phyloP scores from a whole-genome alignment of 345 rosid genomes.

The Diplotaxis tenuifolia region DNA sequence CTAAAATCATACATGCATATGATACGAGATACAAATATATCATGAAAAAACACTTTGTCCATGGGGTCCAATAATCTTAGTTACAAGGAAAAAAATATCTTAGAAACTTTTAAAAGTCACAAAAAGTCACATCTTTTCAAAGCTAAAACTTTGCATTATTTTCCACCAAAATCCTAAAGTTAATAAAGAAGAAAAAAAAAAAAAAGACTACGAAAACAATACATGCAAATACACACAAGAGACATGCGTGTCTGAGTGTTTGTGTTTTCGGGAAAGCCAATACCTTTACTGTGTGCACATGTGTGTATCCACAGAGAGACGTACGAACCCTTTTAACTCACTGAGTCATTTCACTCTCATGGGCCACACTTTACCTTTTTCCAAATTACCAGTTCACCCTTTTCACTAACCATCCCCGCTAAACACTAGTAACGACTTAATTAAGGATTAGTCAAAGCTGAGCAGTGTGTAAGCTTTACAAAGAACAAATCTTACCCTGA shows the following conservation, averaged over 20 bases:
- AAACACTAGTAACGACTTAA: not conserved
- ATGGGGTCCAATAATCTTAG: slow-evolving; percentile 26
- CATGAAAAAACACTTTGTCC: slow-evolving; percentile 9
- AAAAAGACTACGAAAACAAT: slow-evolving; percentile 13
- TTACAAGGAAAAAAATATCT: not conserved
- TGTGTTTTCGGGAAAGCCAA: slow-evolving; percentile 37
- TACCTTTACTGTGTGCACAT: slow-evolving; percentile 31
- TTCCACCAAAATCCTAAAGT: slow-evolving; percentile 1
- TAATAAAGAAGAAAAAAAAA: not conserved
- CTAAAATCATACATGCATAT: slow-evolving; percentile 3
- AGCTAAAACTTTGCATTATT: slow-evolving; percentile 5
- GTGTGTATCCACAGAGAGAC: slow-evolving; percentile 30
- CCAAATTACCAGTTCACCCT: slow-evolving; percentile 3
- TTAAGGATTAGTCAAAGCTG: slow-evolving; percentile 14
- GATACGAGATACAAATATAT: not conserved
- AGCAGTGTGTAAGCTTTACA: not conserved
- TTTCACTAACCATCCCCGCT: not conserved
- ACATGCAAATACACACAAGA: slow-evolving; percentile 31
- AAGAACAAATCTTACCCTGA: slow-evolving; percentile 15
- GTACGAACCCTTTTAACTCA: slow-evolving; percentile 32
- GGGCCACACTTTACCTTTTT: not conserved
- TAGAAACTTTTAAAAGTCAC: not conserved
- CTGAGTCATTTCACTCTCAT: slow-evolving; percentile 26
- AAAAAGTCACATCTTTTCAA: slow-evolving; percentile 11
- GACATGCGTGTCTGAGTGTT: slow-evolving; percentile 44